phyloP scores from a whole-genome alignment of 2,329 filamentous ascomycete species.

The Aspergillus phoenicis region DNA sequence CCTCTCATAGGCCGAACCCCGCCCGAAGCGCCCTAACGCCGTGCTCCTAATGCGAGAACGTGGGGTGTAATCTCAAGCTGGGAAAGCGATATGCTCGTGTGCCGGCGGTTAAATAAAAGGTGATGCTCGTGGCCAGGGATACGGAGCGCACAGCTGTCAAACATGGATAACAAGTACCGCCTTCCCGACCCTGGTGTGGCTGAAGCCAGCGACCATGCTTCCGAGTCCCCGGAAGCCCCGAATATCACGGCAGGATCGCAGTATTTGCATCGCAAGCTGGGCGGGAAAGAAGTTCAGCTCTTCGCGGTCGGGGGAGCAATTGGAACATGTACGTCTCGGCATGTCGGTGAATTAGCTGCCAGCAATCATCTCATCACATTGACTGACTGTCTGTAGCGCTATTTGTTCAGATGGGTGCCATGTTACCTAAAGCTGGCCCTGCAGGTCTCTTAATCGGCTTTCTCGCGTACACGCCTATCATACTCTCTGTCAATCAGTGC shows the following conservation, averaged over 20 bases:
- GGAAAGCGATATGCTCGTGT: background rate
- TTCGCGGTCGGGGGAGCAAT: slow-evolving; percentile 40
- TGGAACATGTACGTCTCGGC: slow-evolving; percentile 33
- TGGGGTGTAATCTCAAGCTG: background rate
- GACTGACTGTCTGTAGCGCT: slow-evolving; percentile 18
- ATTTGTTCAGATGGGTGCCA: slow-evolving; percentile 37
- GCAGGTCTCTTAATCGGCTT: slow-evolving; percentile 39
- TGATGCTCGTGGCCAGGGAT: no score
- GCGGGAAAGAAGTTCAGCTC: slow-evolving; percentile 37
- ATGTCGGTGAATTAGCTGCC: no score
- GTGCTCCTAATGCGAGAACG: background rate
- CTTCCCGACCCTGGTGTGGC: background rate
- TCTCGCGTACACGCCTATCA: slow-evolving; percentile 25
- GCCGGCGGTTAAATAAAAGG: background rate
- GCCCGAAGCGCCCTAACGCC: background rate
- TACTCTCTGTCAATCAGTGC: slow-evolving; percentile 36
- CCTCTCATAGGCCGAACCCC: slow-evolving; percentile 2
- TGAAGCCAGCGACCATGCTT: background rate
- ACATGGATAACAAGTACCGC: background rate
- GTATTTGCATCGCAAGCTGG: slow-evolving; percentile 35
- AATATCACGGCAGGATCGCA: slow-evolving; percentile 19
- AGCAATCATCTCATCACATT: no score
- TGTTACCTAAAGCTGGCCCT: slow-evolving; percentile 38
- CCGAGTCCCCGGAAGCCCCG: background rate
- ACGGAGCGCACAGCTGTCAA: background rate